phyloP scores from a whole-genome alignment of 306 rosid species.

The Cajanus cajan region DNA sequence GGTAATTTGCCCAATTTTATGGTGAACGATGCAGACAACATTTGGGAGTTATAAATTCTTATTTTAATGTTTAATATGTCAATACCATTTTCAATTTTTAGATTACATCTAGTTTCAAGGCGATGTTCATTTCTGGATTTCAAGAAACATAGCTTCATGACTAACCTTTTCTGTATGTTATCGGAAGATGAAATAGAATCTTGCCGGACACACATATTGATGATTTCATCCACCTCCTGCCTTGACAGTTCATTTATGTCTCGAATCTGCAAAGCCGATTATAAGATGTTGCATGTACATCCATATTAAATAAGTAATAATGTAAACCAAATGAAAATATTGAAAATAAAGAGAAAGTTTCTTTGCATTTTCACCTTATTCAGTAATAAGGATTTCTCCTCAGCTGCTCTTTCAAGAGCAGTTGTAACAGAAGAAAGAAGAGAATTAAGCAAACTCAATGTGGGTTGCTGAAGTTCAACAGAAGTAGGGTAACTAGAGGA shows the following conservation, averaged over 20 bases:
- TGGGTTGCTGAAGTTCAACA: slow-evolving; percentile 62
- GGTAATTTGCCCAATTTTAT: background rate
- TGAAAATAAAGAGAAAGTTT: background rate
- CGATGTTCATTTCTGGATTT: background rate
- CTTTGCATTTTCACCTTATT: slow-evolving; percentile 58
- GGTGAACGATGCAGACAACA: background rate
- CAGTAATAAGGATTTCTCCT: slow-evolving; percentile 72
- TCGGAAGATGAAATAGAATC: slow-evolving; percentile 70
- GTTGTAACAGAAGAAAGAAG: slow-evolving; percentile 64
- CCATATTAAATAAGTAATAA: background rate
- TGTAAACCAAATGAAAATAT: background rate
- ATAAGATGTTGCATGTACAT: background rate
- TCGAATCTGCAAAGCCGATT: slow-evolving; percentile 54
- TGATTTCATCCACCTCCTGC: slow-evolving; percentile 92
- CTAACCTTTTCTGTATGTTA: slow-evolving; percentile 75
- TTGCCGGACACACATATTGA: slow-evolving; percentile 58
- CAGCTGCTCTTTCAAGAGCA: slow-evolving; percentile 86
- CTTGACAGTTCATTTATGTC: slow-evolving; percentile 91
- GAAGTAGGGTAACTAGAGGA: slow-evolving; percentile 55
- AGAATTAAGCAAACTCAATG: slow-evolving; percentile 66
- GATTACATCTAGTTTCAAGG: background rate
- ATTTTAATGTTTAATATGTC: background rate
- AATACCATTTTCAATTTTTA: background rate
- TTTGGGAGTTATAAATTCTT: background rate
- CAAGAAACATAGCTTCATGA: slow-evolving; percentile 14